Conservation (phyloP, 2,329 filamentous ascomycete genomes). For the Ceratocystis variospora region DNA sequence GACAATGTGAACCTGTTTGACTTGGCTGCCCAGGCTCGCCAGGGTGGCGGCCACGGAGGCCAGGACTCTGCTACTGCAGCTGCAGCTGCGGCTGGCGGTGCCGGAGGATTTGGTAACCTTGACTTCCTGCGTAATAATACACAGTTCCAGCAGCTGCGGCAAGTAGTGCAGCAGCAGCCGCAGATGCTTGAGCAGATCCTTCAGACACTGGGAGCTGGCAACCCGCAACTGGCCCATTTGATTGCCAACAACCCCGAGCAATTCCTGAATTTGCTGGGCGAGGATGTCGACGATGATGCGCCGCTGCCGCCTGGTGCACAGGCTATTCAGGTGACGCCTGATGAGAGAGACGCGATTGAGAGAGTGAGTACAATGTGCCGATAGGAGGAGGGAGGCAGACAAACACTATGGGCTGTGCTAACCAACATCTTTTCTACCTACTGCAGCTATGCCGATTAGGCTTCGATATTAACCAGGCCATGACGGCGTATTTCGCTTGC, state of each 20-base stretch:
- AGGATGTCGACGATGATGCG: slow-evolving; percentile 73
- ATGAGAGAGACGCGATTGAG: slow-evolving; percentile 94
- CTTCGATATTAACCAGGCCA: slow-evolving; percentile 83
- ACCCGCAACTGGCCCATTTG: slow-evolving; percentile 83
- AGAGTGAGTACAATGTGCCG: slow-evolving; percentile 41
- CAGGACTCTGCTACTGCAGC: slow-evolving; percentile 30
- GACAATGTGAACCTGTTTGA: slow-evolving; percentile 81
- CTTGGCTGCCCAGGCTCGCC: slow-evolving; percentile 63
- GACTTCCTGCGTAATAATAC: slow-evolving; percentile 91
- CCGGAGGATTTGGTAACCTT: slow-evolving; percentile 56
- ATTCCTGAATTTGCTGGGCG: slow-evolving; percentile 78
- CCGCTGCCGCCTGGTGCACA: slow-evolving; percentile 78
- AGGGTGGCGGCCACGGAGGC: slow-evolving; percentile 33
- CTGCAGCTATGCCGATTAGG: slow-evolving; percentile 74
- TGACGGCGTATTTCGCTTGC: slow-evolving; percentile 97
- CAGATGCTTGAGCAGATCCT: slow-evolving; percentile 98
- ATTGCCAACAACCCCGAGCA: slow-evolving; percentile 87
- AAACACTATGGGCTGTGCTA: slow-evolving; percentile 7
- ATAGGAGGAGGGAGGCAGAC: slow-evolving; percentile 61
- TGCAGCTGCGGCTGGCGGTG: slow-evolving; percentile 37
- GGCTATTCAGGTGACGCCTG: slow-evolving; percentile 81
- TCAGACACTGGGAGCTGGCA: slow-evolving; percentile 87
- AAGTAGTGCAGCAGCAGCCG: slow-evolving; percentile 93
- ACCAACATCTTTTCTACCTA: neutral
- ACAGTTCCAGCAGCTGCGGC: slow-evolving; percentile 93